Evolutionary conservation across 1,284 basidiomycete genomes (phyloP).

Genomic region (Coniferiporia sulphurascens): DNA sequence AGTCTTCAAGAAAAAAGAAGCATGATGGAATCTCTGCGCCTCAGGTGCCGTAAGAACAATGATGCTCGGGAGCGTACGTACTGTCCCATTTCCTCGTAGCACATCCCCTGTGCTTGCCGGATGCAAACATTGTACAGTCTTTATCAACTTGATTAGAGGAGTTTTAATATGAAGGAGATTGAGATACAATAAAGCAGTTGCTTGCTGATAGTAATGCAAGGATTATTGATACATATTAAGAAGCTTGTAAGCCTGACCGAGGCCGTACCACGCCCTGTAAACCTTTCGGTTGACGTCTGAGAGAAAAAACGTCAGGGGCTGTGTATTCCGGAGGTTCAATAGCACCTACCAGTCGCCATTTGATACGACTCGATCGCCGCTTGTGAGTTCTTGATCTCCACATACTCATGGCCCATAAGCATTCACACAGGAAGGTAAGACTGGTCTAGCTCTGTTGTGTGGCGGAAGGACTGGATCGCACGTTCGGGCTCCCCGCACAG

Average conservation of each 20-base stretch:
- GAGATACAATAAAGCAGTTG: constrained; percentile 83
- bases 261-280: too few species aligned
- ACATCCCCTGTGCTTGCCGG: constrained; percentile 93
- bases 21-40: constrained; percentile 2
- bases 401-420: constrained; percentile 98
- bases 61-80: constrained; percentile 30
- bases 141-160: constrained; percentile 17
- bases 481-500: too few species aligned
- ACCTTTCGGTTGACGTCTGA: too few species aligned
- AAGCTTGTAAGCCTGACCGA: constrained; percentile 96
- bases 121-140: constrained; percentile 95
- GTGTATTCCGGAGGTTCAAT: not conserved
- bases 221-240: constrained; percentile 96
- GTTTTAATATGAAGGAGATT: not conserved
- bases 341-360: constrained; percentile 78
- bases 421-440: constrained; percentile 98
- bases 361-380: constrained; percentile 98
- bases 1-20: constrained; percentile 40
- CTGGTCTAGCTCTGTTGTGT: constrained; percentile 90
- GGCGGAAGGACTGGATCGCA: constrained; percentile 91
- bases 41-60: not conserved
- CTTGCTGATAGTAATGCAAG: constrained; percentile 94
- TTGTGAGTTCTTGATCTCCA: constrained; percentile 98
- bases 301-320: not conserved
- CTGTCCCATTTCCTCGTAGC: constrained; percentile 89